These are phyloP conservation scores for Citrus sinensis DNA, from an alignment of 345 rosid species.

Conservation along the genomic window DVS_A1.0 CM039164.1:25342001-25342500, in stretches of 20 bases:
- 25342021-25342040: neutral
- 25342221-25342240: neutral
- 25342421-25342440: neutral
- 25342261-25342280: neutral
- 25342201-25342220: neutral
- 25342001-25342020: neutral
- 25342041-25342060: neutral
- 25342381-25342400: neutral
- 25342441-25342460: neutral
- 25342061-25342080: neutral
- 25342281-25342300: neutral
- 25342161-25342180: neutral
- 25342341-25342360: neutral
- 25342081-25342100: neutral
- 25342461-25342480: neutral
- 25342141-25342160: neutral
- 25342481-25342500: neutral
- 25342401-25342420: neutral
- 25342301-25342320: neutral
- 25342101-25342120: neutral
- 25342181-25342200: neutral
- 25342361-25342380: neutral
- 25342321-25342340: neutral
- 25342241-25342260: neutral
- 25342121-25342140: neutral